Evolutionary conservation across 2,329 filamentous ascomycete genomes (phyloP).

Genomic region (Fusarium secorum): DNA sequence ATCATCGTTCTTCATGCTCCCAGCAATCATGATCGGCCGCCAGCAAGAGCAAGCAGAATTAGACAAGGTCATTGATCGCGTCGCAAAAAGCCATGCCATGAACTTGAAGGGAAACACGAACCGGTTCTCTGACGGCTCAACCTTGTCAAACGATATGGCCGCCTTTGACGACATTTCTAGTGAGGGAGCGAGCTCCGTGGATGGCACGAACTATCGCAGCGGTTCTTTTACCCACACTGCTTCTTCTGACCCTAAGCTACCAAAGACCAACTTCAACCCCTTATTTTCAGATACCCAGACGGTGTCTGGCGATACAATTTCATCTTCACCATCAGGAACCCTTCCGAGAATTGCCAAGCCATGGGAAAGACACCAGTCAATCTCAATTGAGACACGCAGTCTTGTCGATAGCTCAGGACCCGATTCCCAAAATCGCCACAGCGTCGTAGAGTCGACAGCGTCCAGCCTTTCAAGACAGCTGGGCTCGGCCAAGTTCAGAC

Average conservation of each 20-base stretch:
- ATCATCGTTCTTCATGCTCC: conserved; percentile 90
- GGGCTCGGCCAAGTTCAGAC: conserved; percentile 65
- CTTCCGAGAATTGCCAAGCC: conserved; percentile 51
- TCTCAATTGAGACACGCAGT: conserved; percentile 59
- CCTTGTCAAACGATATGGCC: conserved; percentile 59
- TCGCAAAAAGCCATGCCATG: conserved; percentile 70
- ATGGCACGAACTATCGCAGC: conserved; percentile 59
- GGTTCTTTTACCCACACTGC: conserved; percentile 58
- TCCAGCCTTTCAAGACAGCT: conserved; percentile 63
- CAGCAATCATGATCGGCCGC: conserved; percentile 81
- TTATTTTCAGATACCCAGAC: conserved; percentile 54
- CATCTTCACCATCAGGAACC: conserved; percentile 54
- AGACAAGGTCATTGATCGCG: conserved; percentile 77
- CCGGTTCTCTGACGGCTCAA: conserved; percentile 63
- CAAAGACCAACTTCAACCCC: conserved; percentile 51
- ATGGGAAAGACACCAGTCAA: conserved; percentile 62
- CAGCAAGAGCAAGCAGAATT: conserved; percentile 75
- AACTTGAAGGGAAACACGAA: conserved; percentile 52
- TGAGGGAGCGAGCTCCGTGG: conserved; percentile 66
- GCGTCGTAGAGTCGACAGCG: conserved; percentile 55
- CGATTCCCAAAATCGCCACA: conserved; percentile 53
- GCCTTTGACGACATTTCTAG: conserved; percentile 64
- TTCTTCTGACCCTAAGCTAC: conserved; percentile 51
- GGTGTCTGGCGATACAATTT: conserved; percentile 55
- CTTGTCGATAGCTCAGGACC: conserved; percentile 54